Evolutionary conservation across 2,329 filamentous ascomycete genomes (phyloP).

Genomic region (Pyrenophora tritici-repentis): DNA sequence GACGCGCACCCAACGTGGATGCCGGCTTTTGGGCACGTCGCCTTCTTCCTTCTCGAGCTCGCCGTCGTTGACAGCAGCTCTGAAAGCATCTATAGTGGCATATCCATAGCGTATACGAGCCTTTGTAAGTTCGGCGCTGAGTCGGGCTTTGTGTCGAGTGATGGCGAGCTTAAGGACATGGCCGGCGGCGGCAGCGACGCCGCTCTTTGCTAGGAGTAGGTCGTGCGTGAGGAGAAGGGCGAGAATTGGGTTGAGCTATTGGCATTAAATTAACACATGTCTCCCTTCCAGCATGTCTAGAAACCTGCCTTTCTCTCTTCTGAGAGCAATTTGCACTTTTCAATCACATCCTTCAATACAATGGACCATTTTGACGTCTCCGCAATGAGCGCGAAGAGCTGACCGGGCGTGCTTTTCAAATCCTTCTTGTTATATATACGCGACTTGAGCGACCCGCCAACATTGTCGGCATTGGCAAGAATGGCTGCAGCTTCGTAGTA

Average conservation of each 20-base stretch:
- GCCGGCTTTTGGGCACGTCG: slow-evolving; percentile 54
- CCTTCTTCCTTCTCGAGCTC: slow-evolving; percentile 35
- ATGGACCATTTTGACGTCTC: slow-evolving; percentile 91
- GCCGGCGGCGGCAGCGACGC: slow-evolving; percentile 77
- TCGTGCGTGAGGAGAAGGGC: slow-evolving; percentile 86
- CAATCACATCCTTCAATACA: slow-evolving; percentile 87
- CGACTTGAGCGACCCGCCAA: slow-evolving; percentile 84
- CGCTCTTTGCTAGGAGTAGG: slow-evolving; percentile 76
- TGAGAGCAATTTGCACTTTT: slow-evolving; percentile 74
- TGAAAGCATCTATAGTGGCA: slow-evolving; percentile 69
- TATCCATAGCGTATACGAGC: slow-evolving; percentile 74
- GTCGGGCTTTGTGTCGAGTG: slow-evolving; percentile 78
- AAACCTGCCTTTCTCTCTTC: slow-evolving; percentile 76
- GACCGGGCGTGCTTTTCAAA: slow-evolving; percentile 76
- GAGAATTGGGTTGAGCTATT: slow-evolving; percentile 77
- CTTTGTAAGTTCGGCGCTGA: slow-evolving; percentile 82
- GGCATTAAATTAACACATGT: slow-evolving; percentile 2
- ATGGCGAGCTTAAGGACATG: slow-evolving; percentile 79
- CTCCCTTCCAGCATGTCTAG: slow-evolving; percentile 4
- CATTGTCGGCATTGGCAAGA: slow-evolving; percentile 65
- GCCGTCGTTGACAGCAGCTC: slow-evolving; percentile 59
- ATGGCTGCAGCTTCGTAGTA: slow-evolving; percentile 89
- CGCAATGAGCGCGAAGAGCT: slow-evolving; percentile 84
- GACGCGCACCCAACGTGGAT: slow-evolving; percentile 90
- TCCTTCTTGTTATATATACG: slow-evolving; percentile 76